phyloP scores from a whole-genome alignment of 2,329 filamentous ascomycete species.

The Sphaerostilbella broomeana region DNA sequence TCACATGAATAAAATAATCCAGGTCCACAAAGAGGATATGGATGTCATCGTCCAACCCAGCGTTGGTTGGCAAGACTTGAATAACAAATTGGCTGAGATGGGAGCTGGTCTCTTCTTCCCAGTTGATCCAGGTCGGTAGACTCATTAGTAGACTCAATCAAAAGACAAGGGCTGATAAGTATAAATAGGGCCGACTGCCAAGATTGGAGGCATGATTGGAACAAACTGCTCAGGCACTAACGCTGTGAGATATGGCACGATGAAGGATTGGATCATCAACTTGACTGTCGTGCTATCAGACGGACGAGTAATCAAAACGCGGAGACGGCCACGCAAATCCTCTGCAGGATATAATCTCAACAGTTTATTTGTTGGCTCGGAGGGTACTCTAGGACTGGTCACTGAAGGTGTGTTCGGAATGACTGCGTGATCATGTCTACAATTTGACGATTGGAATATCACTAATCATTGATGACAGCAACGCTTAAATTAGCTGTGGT shows the following conservation, averaged over 20 bases:
- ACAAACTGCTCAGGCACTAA: constrained; percentile 76
- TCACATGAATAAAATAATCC: constrained; percentile 75
- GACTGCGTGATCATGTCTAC: not conserved
- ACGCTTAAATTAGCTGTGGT: constrained; percentile 74
- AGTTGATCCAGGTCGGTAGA: constrained; percentile 79
- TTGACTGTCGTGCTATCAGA: constrained; percentile 75
- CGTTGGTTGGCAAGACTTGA: constrained; percentile 87
- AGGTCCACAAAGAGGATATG: constrained; percentile 81
- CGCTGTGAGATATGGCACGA: constrained; percentile 73
- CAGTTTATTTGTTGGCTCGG: constrained; percentile 70
- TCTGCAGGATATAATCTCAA: constrained; percentile 81
- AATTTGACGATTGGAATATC: no score
- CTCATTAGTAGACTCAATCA: not conserved
- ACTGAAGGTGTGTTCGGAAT: constrained; percentile 51
- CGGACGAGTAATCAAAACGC: constrained; percentile 72
- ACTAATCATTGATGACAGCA: constrained; percentile 40
- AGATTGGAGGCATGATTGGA: constrained; percentile 77
- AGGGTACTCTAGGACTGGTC: constrained; percentile 74
- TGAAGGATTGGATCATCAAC: constrained; percentile 85
- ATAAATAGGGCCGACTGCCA: constrained; percentile 52
- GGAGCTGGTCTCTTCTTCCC: constrained; percentile 80
- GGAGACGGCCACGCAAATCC: constrained; percentile 69
- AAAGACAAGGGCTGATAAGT: not conserved
- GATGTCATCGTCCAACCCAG: constrained; percentile 88
- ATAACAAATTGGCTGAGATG: constrained; percentile 61